These are phyloP conservation scores for Eutrema yunnanense DNA, from an alignment of 345 rosid genomes.

Conservation along the genomic window DNA sequence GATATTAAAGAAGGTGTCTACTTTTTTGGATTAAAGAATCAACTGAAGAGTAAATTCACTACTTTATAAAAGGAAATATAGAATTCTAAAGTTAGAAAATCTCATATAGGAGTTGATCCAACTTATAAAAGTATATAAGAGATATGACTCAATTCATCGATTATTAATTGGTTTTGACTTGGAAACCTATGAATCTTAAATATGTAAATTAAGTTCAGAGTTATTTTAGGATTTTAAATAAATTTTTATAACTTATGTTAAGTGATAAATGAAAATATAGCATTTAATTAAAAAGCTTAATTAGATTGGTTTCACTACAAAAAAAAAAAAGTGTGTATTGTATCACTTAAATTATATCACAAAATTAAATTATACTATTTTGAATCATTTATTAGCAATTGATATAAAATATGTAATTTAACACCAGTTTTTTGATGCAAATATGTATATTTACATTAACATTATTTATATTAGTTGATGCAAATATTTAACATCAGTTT, in stretches of 20 bases:
- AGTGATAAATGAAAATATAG: not conserved
- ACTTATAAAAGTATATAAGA: not conserved
- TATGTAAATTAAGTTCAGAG: too few species aligned
- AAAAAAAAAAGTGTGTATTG: too few species aligned
- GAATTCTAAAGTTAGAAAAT: not conserved
- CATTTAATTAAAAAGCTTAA: not conserved
- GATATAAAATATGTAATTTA: too few species aligned
- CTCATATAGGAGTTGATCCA: not conserved
- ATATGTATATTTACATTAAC: too few species aligned
- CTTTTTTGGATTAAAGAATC: not conserved
- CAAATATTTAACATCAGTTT: too few species aligned
- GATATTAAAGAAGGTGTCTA: not conserved
- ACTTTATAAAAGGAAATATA: not conserved
- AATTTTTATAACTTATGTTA: not conserved
- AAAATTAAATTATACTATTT: too few species aligned
- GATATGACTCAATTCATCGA: not conserved
- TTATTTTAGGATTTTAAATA: not conserved
- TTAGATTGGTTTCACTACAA: too few species aligned
- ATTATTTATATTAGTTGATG: too few species aligned
- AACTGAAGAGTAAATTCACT: not conserved
- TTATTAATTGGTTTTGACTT: not conserved
- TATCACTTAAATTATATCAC: too few species aligned
- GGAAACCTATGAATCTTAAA: not conserved
- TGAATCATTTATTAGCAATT: too few species aligned
- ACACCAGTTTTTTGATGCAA: too few species aligned